These are phyloP conservation scores for Thyridium curvatum DNA, from an alignment of 2,329 filamentous ascomycete genomes.

Conservation along the genomic window DNA sequence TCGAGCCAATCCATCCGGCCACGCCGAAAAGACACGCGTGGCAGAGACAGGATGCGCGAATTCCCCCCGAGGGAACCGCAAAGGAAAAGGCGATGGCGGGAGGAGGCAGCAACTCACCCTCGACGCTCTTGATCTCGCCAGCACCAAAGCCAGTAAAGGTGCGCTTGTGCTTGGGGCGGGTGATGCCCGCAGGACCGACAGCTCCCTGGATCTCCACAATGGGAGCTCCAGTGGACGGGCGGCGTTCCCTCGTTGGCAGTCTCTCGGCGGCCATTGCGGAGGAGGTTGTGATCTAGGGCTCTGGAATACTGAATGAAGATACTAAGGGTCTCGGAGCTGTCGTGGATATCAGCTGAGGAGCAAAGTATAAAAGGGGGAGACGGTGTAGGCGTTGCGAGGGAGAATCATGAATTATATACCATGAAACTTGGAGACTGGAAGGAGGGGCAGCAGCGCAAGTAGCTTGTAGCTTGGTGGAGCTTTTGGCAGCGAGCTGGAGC, in stretches of 20 bases:
- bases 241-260: constrained; percentile 62
- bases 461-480: no score
- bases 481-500: no score
- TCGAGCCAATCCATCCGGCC: no score
- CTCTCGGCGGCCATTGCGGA: constrained; percentile 24
- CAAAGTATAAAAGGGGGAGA: not conserved
- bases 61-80: no score
- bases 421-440: no score
- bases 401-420: no score
- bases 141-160: constrained; percentile 93
- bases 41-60: not conserved
- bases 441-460: no score
- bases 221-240: constrained; percentile 74
- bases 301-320: not conserved
- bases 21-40: no score
- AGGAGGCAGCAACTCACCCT: constrained; percentile 51
- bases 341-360: not conserved
- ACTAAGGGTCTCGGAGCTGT: no score
- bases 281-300: not conserved
- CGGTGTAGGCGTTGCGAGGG: no score
- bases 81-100: not conserved
- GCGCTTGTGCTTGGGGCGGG: constrained; percentile 89
- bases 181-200: constrained; percentile 77
- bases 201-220: constrained; percentile 82
- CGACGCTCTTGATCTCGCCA: constrained; percentile 86